phyloP scores from a whole-genome alignment of 2,329 filamentous ascomycete genomes.

The Neonectria neomacrospora region DNA sequence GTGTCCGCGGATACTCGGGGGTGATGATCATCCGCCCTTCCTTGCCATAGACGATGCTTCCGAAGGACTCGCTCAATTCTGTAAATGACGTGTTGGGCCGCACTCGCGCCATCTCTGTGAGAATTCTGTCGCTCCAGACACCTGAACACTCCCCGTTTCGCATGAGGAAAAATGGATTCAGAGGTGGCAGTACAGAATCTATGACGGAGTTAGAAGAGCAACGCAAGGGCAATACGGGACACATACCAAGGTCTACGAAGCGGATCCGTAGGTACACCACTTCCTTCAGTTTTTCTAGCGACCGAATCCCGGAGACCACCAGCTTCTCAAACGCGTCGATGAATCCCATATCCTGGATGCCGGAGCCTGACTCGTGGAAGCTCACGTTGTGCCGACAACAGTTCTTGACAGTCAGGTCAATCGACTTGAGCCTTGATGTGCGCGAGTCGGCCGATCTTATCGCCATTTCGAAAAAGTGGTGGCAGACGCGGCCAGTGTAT shows the following conservation, averaged over 20 bases:
- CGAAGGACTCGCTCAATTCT: constrained; percentile 72
- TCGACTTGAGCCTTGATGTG: constrained; percentile 67
- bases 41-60: constrained; percentile 67
- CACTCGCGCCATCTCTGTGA: constrained; percentile 67
- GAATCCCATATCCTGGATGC: constrained; percentile 77
- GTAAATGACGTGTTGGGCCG: constrained; percentile 69
- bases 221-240: neutral
- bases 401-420: constrained; percentile 80
- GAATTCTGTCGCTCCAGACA: constrained; percentile 77
- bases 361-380: constrained; percentile 73
- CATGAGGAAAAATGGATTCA: constrained; percentile 79
- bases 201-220: constrained; percentile 31
- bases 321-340: constrained; percentile 77
- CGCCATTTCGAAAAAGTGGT: constrained; percentile 72
- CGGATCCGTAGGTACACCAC: constrained; percentile 75
- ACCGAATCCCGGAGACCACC: constrained; percentile 70
- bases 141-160: constrained; percentile 71
- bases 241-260: constrained; percentile 76
- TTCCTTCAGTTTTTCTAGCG: constrained; percentile 67
- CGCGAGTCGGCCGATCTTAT: constrained; percentile 61
- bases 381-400: constrained; percentile 69
- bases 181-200: constrained; percentile 76
- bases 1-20: constrained; percentile 64
- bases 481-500: constrained; percentile 78
- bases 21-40: constrained; percentile 68